Evolutionary conservation across 441 rosid genomes (phyloP).

Genomic region (Dalechampia spathulata): DNA sequence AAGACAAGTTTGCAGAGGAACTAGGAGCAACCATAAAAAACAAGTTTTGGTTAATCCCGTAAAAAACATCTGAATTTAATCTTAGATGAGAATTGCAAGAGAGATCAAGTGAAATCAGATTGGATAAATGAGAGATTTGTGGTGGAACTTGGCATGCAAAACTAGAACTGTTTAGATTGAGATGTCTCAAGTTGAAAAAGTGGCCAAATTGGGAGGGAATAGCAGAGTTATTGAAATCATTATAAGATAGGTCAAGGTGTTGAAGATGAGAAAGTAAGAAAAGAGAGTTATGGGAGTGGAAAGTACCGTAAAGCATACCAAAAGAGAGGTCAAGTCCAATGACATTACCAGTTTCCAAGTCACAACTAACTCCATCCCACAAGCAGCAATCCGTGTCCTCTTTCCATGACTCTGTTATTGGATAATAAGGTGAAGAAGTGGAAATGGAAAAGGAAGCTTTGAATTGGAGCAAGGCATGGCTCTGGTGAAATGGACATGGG

Average conservation of each 20-base stretch:
- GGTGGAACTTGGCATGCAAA: not conserved
- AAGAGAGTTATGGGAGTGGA: not conserved
- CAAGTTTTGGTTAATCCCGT: too few species aligned
- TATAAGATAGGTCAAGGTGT: not conserved
- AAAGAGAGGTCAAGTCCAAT: not conserved
- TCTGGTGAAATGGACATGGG: not conserved
- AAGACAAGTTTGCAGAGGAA: too few species aligned
- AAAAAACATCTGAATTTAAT: too few species aligned
- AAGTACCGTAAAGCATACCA: not conserved
- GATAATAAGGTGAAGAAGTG: not conserved
- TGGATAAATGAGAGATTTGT: not conserved
- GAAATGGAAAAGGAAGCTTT: not conserved
- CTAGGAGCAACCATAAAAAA: too few species aligned
- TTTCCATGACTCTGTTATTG: not conserved
- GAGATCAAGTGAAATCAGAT: too few species aligned
- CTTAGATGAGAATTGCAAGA: too few species aligned
- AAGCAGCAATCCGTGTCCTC: not conserved
- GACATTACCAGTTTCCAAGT: not conserved
- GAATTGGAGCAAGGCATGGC: not conserved
- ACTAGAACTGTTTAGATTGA: not conserved
- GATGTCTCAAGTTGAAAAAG: not conserved
- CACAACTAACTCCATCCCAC: not conserved
- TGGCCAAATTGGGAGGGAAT: not conserved
- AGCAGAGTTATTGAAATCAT: not conserved
- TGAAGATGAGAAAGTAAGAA: not conserved